phyloP scores from a whole-genome alignment of 2,329 filamentous ascomycete species.

The Seiridium cupressi region DNA sequence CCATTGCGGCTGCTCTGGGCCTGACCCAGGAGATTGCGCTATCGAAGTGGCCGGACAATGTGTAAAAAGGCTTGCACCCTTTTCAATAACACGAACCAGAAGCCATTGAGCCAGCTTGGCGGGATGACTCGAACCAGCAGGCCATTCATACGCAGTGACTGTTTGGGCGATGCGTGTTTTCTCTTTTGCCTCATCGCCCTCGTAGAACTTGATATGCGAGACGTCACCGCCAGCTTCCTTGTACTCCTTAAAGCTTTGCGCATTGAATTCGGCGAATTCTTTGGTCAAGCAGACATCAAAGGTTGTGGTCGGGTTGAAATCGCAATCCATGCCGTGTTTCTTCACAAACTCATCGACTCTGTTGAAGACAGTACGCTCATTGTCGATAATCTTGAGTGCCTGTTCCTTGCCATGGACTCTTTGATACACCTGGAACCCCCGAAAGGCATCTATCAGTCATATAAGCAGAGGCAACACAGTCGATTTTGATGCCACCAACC shows the following conservation, averaged over 20 bases:
- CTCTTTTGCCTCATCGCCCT: constrained; percentile 34
- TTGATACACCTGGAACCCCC: constrained; percentile 42
- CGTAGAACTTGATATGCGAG: constrained; percentile 36
- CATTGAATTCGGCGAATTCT: constrained; percentile 43
- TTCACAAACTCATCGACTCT: constrained; percentile 38
- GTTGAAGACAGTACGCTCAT: constrained; percentile 38
- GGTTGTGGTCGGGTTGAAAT: constrained; percentile 44
- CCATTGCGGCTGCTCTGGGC: constrained; percentile 22
- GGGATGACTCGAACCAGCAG: constrained; percentile 46
- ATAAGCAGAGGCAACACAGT: not conserved
- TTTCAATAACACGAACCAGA: constrained; percentile 31
- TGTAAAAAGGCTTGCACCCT: constrained; percentile 39
- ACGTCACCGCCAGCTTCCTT: constrained; percentile 40
- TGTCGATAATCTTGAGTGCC: constrained; percentile 42
- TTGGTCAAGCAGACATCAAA: constrained; percentile 47
- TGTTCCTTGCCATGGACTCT: constrained; percentile 39
- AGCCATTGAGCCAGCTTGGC: constrained; percentile 49
- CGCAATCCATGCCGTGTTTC: constrained; percentile 38
- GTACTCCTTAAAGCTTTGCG: constrained; percentile 35
- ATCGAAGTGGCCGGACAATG: constrained; percentile 36
- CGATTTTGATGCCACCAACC: constrained; percentile 5
- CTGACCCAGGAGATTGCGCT: constrained; percentile 13
- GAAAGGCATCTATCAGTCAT: constrained; percentile 35
- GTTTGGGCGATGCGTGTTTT: constrained; percentile 35
- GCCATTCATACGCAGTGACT: constrained; percentile 49